phyloP scores from a whole-genome alignment of 805 yeast genomes.

The Candida adriatica region DNA sequence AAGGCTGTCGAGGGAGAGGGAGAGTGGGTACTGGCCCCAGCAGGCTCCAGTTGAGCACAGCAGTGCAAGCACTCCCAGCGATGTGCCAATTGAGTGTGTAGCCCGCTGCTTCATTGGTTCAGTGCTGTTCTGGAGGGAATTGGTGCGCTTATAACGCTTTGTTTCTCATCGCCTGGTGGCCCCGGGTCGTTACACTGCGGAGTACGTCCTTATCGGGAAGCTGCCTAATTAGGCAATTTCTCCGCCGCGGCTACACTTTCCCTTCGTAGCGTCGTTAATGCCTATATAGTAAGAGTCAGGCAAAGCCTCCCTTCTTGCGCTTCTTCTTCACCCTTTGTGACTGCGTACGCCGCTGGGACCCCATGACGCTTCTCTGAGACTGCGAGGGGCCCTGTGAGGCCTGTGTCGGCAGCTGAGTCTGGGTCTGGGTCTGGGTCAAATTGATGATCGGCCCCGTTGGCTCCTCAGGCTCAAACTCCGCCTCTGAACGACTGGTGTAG shows the following conservation, averaged over 20 bases:
- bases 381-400: constrained; percentile 5
- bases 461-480: constrained; percentile 2
- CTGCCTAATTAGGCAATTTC: constrained; percentile 1
- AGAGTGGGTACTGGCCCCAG: too few species aligned
- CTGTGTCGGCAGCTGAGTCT: constrained; percentile 12
- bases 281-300: constrained; percentile 1
- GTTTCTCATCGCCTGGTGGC: too few species aligned
- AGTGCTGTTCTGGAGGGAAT: too few species aligned
- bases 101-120: too few species aligned
- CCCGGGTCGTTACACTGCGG: constrained; percentile 2
- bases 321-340: constrained; percentile 13
- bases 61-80: too few species aligned
- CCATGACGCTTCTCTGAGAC: too few species aligned
- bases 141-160: too few species aligned
- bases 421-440: constrained; percentile 20
- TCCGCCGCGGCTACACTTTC: neutral
- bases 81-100: too few species aligned
- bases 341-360: neutral
- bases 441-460: constrained; percentile 12
- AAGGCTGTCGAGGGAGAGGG: too few species aligned
- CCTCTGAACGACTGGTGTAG: constrained; percentile 1
- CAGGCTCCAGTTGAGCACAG: too few species aligned
- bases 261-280: neutral
- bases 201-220: constrained; percentile 2
- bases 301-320: constrained; percentile 18